Percentiles rank a stretch among this genome's conserved stretches.
Conservation (phyloP, 495 filamentous ascomycete genomes). For the Hyaloscypha finlandica region DNA sequence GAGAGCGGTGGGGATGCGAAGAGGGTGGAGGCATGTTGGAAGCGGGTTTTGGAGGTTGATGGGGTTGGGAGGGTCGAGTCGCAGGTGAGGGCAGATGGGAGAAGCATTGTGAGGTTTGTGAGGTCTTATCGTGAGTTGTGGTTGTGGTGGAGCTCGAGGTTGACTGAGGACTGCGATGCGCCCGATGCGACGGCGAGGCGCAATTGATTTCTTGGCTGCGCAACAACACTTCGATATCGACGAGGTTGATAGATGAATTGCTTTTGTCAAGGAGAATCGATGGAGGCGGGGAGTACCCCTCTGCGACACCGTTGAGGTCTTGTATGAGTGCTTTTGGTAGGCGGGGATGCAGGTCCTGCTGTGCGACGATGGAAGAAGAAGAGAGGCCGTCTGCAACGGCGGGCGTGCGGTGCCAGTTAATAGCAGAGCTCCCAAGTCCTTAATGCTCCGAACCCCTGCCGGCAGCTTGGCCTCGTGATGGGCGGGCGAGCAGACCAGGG, state of each 20-base stretch:
- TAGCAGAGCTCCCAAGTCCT: background rate
- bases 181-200: background rate
- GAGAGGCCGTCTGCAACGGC: background rate
- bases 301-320: constrained; percentile 9
- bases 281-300: background rate
- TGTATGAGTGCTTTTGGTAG: constrained; percentile 6
- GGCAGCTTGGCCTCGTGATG: background rate
- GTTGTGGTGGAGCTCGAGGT: background rate
- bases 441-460: background rate
- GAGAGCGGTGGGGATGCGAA: constrained; percentile 65
- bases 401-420: constrained; percentile 9
- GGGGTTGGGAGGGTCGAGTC: constrained; percentile 51
- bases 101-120: constrained; percentile 53
- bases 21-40: constrained; percentile 52
- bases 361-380: constrained; percentile 11
- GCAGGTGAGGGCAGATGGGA: constrained; percentile 72
- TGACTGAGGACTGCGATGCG: constrained; percentile 17
- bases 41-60: constrained; percentile 44
- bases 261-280: constrained; percentile 7
- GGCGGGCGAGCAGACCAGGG: background rate
- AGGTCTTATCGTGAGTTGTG: constrained; percentile 6
- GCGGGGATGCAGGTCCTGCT: constrained; percentile 12
- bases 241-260: background rate
- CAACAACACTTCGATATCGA: background rate
- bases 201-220: constrained; percentile 6